phyloP scores from a whole-genome alignment of 1,284 basidiomycete species.

The Malassezia pachydermatis region DNA sequence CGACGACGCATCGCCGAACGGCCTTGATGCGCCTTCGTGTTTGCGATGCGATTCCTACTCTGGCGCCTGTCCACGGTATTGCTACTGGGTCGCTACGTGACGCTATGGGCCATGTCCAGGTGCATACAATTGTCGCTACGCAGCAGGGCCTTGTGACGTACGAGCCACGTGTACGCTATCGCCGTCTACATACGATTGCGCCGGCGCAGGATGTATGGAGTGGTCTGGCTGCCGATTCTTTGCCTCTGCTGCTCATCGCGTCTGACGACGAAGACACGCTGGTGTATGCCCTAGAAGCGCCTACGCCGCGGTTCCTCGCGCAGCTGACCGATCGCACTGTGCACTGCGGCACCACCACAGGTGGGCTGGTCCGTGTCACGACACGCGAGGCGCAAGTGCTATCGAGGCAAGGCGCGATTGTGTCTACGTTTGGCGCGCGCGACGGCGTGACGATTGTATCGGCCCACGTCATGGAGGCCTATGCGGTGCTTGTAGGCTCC shows the following conservation, averaged over 20 bases:
- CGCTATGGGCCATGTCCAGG: not conserved
- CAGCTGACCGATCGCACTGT: constrained; percentile 10
- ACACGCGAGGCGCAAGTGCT: not conserved
- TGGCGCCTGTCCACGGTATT: constrained; percentile 3
- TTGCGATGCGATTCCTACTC: constrained; percentile 6
- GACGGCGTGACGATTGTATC: not conserved
- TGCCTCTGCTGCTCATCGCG: constrained; percentile 1
- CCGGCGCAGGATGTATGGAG: constrained; percentile 13
- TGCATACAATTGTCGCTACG: constrained; percentile 3
- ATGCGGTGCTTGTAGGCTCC: not conserved
- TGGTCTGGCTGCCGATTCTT: not conserved
- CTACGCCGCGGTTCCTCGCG: constrained; percentile 3
- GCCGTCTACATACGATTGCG: not conserved
- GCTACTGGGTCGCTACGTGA: constrained; percentile 8
- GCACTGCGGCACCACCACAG: not conserved
- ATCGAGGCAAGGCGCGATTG: not conserved
- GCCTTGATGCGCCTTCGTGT: not conserved
- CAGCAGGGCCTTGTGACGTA: constrained; percentile 3
- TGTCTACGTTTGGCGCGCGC: not conserved
- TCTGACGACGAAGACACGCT: constrained; percentile 11
- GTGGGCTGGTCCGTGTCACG: constrained; percentile 7
- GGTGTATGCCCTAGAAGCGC: constrained; percentile 5
- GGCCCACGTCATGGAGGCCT: not conserved
- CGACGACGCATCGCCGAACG: not conserved
- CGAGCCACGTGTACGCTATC: constrained; percentile 7